Conservation (phyloP, 306 rosid species). For the Casuarina glauca region DNA sequence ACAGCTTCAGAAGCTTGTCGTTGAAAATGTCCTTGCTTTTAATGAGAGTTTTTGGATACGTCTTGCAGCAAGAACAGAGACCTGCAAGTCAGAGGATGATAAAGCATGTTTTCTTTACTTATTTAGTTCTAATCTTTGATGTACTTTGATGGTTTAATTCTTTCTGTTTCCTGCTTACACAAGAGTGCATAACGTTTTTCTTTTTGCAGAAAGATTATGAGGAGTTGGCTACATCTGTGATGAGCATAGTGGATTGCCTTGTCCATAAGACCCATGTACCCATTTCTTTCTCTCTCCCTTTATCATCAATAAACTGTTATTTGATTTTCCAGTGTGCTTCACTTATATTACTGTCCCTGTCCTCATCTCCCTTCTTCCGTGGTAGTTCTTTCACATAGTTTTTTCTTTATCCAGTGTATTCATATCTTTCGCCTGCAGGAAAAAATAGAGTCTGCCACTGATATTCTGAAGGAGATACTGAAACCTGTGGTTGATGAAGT, state of each 20-base stretch:
- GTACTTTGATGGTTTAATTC: constrained; percentile 13
- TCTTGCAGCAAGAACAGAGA: constrained; percentile 85
- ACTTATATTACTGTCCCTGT: constrained; percentile 2
- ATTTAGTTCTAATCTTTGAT: constrained; percentile 17
- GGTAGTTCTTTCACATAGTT: not conserved
- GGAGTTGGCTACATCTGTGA: constrained; percentile 75
- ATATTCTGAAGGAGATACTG: constrained; percentile 76
- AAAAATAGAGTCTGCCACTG: constrained; percentile 88
- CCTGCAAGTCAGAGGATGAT: constrained; percentile 91
- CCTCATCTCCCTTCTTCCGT: not conserved
- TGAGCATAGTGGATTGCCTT: constrained; percentile 71
- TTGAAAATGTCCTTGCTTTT: constrained; percentile 85
- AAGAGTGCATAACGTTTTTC: constrained; percentile 19
- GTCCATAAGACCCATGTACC: constrained; percentile 83
- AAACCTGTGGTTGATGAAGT: constrained; percentile 72
- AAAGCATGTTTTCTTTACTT: constrained; percentile 58
- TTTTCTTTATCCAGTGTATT: not conserved
- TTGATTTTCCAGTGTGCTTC: constrained; percentile 23
- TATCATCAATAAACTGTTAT: constrained; percentile 1
- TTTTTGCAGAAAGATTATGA: constrained; percentile 82
- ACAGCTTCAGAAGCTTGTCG: constrained; percentile 85
- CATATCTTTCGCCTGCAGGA: constrained; percentile 45
- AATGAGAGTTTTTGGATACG: constrained; percentile 83
- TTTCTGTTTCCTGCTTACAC: constrained; percentile 17
- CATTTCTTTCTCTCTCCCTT: constrained; percentile 24